phyloP scores from a whole-genome alignment of 2,329 filamentous ascomycete genomes.

The Beauveria medogensis region DNA sequence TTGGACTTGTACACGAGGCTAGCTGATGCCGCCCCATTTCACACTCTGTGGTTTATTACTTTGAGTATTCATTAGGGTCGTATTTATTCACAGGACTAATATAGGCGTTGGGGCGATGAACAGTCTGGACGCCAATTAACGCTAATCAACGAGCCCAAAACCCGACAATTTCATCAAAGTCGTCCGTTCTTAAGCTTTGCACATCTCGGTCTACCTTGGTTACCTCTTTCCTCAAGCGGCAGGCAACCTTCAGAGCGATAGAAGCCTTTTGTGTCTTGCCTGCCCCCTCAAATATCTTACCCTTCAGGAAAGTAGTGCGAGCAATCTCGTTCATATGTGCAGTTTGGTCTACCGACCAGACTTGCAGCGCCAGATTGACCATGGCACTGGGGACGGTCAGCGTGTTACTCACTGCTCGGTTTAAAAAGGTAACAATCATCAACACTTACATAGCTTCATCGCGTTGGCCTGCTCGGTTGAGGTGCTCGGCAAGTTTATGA shows the following conservation, averaged over 20 bases:
- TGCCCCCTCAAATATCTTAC: slow-evolving; percentile 5
- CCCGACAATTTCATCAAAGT: slow-evolving; percentile 13
- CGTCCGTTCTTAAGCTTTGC: neutral
- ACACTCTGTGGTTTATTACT: neutral
- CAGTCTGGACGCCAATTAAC: no score
- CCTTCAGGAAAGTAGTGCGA: slow-evolving; percentile 12
- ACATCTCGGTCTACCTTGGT: slow-evolving; percentile 7
- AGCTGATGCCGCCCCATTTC: neutral
- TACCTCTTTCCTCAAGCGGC: slow-evolving; percentile 10
- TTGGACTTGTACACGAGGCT: neutral
- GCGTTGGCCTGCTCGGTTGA: neutral
- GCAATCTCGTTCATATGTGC: slow-evolving; percentile 13
- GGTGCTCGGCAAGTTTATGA: slow-evolving; percentile 11
- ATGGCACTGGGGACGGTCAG: neutral
- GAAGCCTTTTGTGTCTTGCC: slow-evolving; percentile 11
- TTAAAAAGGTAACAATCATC: neutral
- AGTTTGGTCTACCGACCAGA: slow-evolving; percentile 8
- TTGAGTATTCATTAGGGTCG: no score
- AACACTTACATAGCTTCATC: slow-evolving; percentile 12
- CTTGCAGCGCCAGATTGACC: neutral
- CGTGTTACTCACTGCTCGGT: neutral
- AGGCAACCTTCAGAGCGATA: slow-evolving; percentile 7
- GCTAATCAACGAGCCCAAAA: slow-evolving; percentile 6
- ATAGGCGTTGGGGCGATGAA: no score
- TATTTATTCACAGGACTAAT: no score